Conservation (phyloP, 1,284 basidiomycete species). For the Irpex sp. region DNA sequence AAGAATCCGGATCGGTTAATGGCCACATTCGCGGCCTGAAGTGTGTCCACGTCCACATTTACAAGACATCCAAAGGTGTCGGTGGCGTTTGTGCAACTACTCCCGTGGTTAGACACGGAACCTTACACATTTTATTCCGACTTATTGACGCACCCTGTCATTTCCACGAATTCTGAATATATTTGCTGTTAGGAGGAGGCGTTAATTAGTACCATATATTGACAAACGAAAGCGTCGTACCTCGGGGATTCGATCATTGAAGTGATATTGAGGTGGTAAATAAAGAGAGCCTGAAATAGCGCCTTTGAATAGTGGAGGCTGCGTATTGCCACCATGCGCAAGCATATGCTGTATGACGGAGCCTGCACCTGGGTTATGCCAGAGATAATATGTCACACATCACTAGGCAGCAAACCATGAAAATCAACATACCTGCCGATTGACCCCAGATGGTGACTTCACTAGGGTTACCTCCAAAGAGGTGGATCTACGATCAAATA, state of each 20-base stretch:
- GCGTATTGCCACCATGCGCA: neutral
- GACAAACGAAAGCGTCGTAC: neutral
- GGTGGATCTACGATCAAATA: neutral
- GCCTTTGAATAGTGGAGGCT: neutral
- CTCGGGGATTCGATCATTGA: neutral
- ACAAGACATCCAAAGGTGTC: neutral
- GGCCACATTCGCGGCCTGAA: neutral
- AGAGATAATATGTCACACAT: neutral
- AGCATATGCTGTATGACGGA: neutral
- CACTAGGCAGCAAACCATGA: neutral
- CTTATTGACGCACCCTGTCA: neutral
- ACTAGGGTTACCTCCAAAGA: neutral
- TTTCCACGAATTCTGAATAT: neutral
- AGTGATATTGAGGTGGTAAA: neutral
- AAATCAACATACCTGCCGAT: neutral
- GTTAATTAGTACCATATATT: neutral
- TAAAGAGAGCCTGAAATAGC: neutral
- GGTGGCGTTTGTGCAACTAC: neutral
- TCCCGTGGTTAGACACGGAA: neutral
- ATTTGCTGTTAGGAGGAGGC: neutral
- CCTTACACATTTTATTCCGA: neutral
- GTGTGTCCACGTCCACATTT: neutral
- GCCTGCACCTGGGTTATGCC: neutral
- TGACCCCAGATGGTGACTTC: slow-evolving; percentile 1
- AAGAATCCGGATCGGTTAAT: neutral